phyloP scores from a whole-genome alignment of 2,329 filamentous ascomycete genomes.

The Colletotrichum sp. region DNA sequence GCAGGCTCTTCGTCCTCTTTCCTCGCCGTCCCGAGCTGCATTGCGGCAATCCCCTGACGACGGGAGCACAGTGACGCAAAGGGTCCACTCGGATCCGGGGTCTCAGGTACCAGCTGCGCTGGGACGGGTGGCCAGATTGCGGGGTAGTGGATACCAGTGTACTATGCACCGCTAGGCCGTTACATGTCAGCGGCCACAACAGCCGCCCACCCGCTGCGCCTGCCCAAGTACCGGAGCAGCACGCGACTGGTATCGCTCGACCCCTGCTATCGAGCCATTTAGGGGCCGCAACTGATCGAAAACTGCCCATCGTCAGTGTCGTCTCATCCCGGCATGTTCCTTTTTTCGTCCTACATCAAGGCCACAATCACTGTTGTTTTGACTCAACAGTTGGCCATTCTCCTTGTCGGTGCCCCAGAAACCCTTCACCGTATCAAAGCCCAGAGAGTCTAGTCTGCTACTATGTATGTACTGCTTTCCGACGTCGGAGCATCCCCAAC shows the following conservation, averaged over 20 bases:
- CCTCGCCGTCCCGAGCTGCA: background rate
- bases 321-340: slow-evolving; percentile 4
- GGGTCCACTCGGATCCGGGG: slow-evolving; percentile 22
- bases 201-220: background rate
- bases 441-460: background rate
- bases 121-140: slow-evolving; percentile 20
- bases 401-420: background rate
- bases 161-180: slow-evolving; percentile 12
- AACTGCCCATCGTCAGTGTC: slow-evolving; percentile 19
- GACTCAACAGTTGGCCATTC: background rate
- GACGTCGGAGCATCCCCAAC: slow-evolving; percentile 5
- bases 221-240: slow-evolving; percentile 16
- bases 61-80: slow-evolving; percentile 22
- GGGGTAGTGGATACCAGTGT: slow-evolving; percentile 24
- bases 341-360: background rate
- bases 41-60: background rate
- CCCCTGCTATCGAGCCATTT: slow-evolving; percentile 19
- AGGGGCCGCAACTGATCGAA: slow-evolving; percentile 1
- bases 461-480: background rate
- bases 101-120: slow-evolving; percentile 22
- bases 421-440: background rate
- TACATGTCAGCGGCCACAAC: slow-evolving; percentile 3
- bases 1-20: background rate
- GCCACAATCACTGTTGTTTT: background rate
- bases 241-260: background rate